Percentiles rank a stretch among this genome's conserved stretches.
These are phyloP conservation scores for Monascus ruber DNA, from an alignment of 2,329 filamentous ascomycete species.

Conservation along the genomic window DNA sequence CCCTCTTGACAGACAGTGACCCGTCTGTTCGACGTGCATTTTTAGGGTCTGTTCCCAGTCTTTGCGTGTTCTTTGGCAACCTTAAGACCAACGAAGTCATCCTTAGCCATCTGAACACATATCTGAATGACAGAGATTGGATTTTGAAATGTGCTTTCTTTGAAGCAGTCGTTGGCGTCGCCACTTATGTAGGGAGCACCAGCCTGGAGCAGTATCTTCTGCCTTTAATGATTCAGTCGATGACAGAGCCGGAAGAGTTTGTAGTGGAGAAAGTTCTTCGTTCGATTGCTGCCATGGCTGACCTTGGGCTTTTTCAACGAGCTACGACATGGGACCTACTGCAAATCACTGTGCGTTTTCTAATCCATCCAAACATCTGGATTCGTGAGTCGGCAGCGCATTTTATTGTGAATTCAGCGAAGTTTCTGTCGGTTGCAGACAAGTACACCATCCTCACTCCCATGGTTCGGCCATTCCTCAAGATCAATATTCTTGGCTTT, in stretches of 20 bases:
- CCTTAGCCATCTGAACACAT: conserved; percentile 89
- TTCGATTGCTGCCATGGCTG: conserved; percentile 77
- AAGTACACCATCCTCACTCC: conserved; percentile 73
- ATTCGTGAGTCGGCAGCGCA: conserved; percentile 80
- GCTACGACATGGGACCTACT: conserved; percentile 79
- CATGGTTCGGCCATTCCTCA: conserved; percentile 70
- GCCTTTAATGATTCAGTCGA: conserved; percentile 86
- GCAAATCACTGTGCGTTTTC: conserved; percentile 70
- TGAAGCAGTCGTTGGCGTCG: conserved; percentile 85
- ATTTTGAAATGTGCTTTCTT: conserved; percentile 94
- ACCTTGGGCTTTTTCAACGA: conserved; percentile 75
- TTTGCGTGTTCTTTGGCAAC: conserved; percentile 91
- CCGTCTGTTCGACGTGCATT: conserved; percentile 82
- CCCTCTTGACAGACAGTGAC: conserved; percentile 76
- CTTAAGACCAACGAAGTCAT: conserved; percentile 93
- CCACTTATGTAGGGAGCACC: conserved; percentile 76
- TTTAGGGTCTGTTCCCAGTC: conserved; percentile 75
- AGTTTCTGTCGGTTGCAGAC: conserved; percentile 67
- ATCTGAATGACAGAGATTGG: conserved; percentile 94
- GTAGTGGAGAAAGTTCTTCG: conserved; percentile 85
- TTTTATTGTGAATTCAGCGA: conserved; percentile 67
- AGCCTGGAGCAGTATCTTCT: conserved; percentile 91
- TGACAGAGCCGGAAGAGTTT: conserved; percentile 86
- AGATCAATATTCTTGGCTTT: conserved; percentile 57
- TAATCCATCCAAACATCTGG: conserved; percentile 91